Percentiles rank a stretch among this genome's conserved stretches.
Conservation (phyloP, 2,329 filamentous ascomycete genomes). For the Rhynchosporium agropyri region DNA sequence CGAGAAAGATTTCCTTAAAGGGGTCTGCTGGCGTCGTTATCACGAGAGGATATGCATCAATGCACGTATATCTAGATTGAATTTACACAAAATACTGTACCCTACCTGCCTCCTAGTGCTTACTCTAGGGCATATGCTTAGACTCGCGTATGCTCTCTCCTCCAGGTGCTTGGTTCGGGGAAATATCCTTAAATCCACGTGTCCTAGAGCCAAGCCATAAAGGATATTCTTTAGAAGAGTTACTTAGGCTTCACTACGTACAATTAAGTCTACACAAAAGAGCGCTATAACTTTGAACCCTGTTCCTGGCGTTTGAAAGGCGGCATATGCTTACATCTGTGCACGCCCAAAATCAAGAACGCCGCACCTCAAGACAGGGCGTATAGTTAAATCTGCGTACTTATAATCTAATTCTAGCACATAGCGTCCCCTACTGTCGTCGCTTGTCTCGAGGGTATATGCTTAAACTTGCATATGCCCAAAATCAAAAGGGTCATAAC, state of each 20-base stretch:
- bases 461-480: neutral
- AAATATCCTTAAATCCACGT: neutral
- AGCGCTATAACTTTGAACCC: neutral
- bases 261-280: slow-evolving; percentile 1
- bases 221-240: neutral
- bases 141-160: neutral
- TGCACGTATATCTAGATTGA: neutral
- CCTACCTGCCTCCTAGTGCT: neutral
- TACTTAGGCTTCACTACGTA: neutral
- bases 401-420: neutral
- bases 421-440: neutral
- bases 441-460: neutral
- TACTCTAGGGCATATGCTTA: too few relatives aligned
- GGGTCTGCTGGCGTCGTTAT: neutral
- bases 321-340: neutral
- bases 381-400: slow-evolving; percentile 1
- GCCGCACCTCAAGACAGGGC: neutral
- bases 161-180: neutral
- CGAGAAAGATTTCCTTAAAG: neutral
- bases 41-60: neutral
- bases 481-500: neutral
- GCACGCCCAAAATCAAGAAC: too few relatives aligned
- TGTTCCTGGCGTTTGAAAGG: neutral
- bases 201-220: neutral
- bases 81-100: neutral